Evolutionary conservation across 2,329 filamentous ascomycete genomes (phyloP).

Genomic region (Diplodia intermedia): DNA sequence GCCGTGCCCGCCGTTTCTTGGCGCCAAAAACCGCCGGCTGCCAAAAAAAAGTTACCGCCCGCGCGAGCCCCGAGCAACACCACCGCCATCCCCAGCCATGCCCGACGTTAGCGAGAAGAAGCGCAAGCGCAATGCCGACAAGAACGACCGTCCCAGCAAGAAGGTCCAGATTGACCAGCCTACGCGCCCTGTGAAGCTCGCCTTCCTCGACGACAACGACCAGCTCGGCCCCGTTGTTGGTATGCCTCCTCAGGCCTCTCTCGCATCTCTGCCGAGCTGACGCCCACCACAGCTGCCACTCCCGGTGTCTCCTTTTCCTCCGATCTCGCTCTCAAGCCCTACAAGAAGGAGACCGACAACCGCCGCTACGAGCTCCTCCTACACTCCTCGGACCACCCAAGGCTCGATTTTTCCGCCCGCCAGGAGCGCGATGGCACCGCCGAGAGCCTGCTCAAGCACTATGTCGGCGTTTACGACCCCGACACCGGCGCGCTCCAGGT

Average conservation of each 20-base stretch:
- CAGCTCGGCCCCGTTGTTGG: constrained; percentile 59
- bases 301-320: constrained; percentile 53
- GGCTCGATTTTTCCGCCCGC: constrained; percentile 65
- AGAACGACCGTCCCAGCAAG: constrained; percentile 47
- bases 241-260: constrained; percentile 42
- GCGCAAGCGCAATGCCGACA: constrained; percentile 47
- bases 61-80: not conserved
- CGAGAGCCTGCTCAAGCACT: constrained; percentile 64
- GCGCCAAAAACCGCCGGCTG: not conserved
- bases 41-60: constrained; percentile 25
- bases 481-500: constrained; percentile 60
- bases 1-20: not conserved
- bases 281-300: constrained; percentile 44
- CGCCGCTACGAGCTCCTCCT: constrained; percentile 60
- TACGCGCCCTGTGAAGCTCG: constrained; percentile 50
- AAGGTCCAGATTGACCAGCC: constrained; percentile 53
- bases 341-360: constrained; percentile 49
- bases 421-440: constrained; percentile 55
- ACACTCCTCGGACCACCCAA: constrained; percentile 66
- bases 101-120: constrained; percentile 43
- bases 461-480: constrained; percentile 66
- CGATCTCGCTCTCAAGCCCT: constrained; percentile 57
- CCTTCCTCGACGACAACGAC: constrained; percentile 56
- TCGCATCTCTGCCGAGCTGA: constrained; percentile 14
- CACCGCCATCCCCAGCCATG: constrained; percentile 36